phyloP scores from a whole-genome alignment of 371 early-diverging fungal species.

The Rhizopus microsporus region DNA sequence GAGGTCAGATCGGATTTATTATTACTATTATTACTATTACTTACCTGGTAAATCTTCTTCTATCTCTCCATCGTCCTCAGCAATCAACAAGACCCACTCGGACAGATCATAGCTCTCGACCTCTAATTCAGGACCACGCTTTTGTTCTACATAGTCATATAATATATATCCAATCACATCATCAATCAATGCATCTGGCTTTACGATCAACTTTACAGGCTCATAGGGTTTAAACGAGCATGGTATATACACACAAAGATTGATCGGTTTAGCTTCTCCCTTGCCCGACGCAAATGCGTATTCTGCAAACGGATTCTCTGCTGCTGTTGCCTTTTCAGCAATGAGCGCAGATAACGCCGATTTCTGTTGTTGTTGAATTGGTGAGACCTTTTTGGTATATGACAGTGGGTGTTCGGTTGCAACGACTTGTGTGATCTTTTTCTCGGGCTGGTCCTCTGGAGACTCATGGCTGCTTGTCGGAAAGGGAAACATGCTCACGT shows the following conservation, averaged over 20 bases:
- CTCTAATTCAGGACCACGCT: conserved; percentile 65
- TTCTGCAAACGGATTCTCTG: conserved; percentile 76
- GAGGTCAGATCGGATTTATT: background rate
- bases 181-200: conserved; percentile 84
- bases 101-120: conserved; percentile 64
- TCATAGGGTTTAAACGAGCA: conserved; percentile 48
- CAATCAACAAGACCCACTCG: conserved; percentile 88
- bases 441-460: background rate
- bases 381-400: conserved; percentile 23
- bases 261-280: conserved; percentile 61
- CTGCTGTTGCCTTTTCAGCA: conserved; percentile 57
- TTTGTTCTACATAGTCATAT: conserved; percentile 77
- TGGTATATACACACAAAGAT: conserved; percentile 69
- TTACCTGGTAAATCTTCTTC: conserved; percentile 96
- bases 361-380: conserved; percentile 2
- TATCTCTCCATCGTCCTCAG: conserved; percentile 92
- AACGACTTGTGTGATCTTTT: background rate
- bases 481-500: conserved; percentile 2
- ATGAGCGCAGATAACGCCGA: conserved; percentile 71
- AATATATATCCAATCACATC: conserved; percentile 89
- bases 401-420: conserved; percentile 5
- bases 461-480: background rate
- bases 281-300: conserved; percentile 66
- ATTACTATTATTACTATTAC: background rate
- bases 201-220: conserved; percentile 74